A percentile compares a stretch with the other conserved stretches of the same genome.
phyloP scores from a whole-genome alignment of 1,284 basidiomycete species.

The Irpex sp. region DNA sequence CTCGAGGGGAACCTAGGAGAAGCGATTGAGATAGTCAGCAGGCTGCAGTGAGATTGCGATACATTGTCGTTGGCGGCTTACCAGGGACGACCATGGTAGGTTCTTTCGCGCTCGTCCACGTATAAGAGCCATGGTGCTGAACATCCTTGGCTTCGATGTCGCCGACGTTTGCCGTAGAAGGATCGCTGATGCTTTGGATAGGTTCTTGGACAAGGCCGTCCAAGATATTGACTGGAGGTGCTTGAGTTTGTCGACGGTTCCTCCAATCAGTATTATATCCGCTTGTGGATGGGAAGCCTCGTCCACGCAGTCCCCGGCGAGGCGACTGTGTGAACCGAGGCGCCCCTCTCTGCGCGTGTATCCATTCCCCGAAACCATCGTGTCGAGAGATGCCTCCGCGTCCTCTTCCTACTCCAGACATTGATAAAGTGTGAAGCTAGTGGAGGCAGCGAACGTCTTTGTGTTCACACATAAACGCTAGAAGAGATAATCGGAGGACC shows the following conservation, averaged over 20 bases:
- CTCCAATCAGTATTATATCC: neutral
- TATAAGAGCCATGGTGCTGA: slow-evolving; percentile 43
- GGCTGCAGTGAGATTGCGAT: neutral
- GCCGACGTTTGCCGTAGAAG: neutral
- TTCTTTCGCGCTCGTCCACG: slow-evolving; percentile 33
- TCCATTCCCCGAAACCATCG: neutral
- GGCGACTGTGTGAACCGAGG: neutral
- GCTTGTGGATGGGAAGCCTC: neutral
- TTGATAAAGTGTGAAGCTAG: neutral
- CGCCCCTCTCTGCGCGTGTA: neutral
- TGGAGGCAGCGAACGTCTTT: neutral
- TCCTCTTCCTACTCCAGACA: neutral
- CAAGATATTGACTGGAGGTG: neutral
- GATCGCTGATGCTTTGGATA: neutral
- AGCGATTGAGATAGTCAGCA: neutral
- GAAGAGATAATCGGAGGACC: neutral
- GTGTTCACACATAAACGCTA: neutral
- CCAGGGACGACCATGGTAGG: slow-evolving; percentile 51
- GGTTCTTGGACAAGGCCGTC: neutral
- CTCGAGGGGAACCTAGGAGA: neutral
- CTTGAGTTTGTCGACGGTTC: neutral
- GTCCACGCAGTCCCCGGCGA: neutral
- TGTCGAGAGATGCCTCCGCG: neutral
- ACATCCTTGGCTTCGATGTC: slow-evolving; percentile 27
- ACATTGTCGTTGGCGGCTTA: slow-evolving; percentile 14